phyloP scores from a whole-genome alignment of 345 rosid species.

The Ricinus communis region DNA sequence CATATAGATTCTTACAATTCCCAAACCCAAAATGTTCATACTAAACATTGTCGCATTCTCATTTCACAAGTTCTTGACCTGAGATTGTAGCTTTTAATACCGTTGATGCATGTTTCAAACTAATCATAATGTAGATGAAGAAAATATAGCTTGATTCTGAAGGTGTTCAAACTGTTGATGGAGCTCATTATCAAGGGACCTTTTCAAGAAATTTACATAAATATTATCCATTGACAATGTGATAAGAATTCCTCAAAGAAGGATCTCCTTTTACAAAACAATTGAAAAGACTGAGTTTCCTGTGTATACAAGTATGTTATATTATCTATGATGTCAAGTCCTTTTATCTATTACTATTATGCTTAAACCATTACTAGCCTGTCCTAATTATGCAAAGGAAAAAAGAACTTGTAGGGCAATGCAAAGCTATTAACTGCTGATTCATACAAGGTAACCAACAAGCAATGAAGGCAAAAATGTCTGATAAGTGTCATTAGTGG shows the following conservation, averaged over 20 bases:
- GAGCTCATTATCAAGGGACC: too few relatives aligned
- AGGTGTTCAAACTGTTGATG: too few relatives aligned
- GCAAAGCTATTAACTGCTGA: too few relatives aligned
- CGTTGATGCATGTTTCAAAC: not conserved
- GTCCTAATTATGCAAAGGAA: too few relatives aligned
- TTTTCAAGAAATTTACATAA: not conserved
- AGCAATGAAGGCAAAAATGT: too few relatives aligned
- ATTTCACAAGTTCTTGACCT: not conserved
- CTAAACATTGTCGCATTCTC: not conserved
- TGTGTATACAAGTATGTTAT: not conserved
- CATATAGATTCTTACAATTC: not conserved
- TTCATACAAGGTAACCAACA: too few relatives aligned
- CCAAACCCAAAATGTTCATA: not conserved
- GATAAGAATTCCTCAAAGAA: not conserved
- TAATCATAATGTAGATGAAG: not conserved
- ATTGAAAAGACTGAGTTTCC: not conserved
- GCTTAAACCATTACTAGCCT: too few relatives aligned
- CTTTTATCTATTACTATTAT: not conserved
- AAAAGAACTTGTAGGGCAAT: too few relatives aligned
- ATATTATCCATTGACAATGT: not conserved
- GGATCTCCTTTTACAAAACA: not conserved
- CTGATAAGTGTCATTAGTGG: too few relatives aligned
- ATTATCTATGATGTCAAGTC: not conserved
- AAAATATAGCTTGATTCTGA: not conserved
- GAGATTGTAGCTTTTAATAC: not conserved